Conservation (phyloP, 352 stramenopile species). For the Phytophthora lateralis region DNA sequence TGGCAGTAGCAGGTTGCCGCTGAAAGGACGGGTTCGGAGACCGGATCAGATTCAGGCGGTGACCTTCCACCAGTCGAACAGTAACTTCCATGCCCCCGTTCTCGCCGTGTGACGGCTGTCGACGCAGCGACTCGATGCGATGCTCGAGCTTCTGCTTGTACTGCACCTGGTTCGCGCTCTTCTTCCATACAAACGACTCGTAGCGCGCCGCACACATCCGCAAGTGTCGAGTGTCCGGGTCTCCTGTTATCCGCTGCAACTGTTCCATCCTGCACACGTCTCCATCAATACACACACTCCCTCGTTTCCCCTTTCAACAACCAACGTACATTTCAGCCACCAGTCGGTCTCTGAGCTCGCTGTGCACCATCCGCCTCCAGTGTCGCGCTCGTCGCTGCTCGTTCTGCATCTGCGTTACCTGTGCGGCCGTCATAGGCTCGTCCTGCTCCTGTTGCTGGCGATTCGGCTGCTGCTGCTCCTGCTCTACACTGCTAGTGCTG, state of each 20-base stretch:
- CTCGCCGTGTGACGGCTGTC: conserved; percentile 52
- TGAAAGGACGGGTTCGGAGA: conserved; percentile 18
- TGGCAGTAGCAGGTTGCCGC: conserved; percentile 6
- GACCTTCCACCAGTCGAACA: conserved; percentile 30
- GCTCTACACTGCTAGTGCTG: not conserved
- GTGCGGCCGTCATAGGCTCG: conserved; percentile 22
- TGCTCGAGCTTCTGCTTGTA: conserved; percentile 74
- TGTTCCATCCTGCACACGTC: conserved; percentile 51
- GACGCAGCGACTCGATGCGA: conserved; percentile 64
- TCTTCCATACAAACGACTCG: conserved; percentile 77
- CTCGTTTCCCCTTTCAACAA: conserved; percentile 1
- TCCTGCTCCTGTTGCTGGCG: conserved; percentile 10
- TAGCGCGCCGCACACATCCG: conserved; percentile 67
- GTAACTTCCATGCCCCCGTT: conserved; percentile 25
- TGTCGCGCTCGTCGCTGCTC: conserved; percentile 40
- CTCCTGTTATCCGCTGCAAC: conserved; percentile 64
- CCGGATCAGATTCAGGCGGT: conserved; percentile 32
- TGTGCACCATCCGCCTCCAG: conserved; percentile 41
- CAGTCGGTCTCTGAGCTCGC: conserved; percentile 40
- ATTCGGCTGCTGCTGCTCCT: conserved; percentile 15
- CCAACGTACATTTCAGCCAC: conserved; percentile 38
- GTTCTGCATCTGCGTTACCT: conserved; percentile 38
- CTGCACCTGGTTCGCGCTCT: conserved; percentile 66
- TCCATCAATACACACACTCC: conserved; percentile 1
- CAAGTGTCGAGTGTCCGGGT: conserved; percentile 55